A percentile compares a stretch with the other conserved stretches of the same genome.
These are phyloP conservation scores for Ophiosphaerella herpotricha DNA, from an alignment of 2,329 filamentous ascomycete species.

Conservation along the genomic window DNA sequence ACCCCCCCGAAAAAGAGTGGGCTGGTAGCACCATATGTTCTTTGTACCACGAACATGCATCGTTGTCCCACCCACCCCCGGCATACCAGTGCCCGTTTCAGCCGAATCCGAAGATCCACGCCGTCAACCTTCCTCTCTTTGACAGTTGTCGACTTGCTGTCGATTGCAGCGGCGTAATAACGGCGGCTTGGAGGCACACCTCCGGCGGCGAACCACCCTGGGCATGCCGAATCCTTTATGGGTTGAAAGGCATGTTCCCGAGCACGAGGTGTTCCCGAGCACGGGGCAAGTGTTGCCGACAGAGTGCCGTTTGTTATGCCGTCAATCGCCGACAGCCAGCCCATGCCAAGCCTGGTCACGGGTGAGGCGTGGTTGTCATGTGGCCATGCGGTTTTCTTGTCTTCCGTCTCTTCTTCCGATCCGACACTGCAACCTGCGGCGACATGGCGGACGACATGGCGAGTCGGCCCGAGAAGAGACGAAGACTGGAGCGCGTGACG, in stretches of 20 bases:
- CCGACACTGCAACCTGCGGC: background rate
- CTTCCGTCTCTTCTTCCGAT: background rate
- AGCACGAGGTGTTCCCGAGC: background rate
- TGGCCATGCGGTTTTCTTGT: background rate
- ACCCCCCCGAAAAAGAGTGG: too few species aligned
- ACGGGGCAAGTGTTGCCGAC: background rate
- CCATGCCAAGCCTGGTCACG: background rate
- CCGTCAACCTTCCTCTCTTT: slow-evolving; percentile 1
- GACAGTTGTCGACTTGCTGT: background rate
- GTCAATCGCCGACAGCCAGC: background rate
- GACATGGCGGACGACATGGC: background rate
- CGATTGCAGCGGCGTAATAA: slow-evolving; percentile 7
- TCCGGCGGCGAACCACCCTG: background rate
- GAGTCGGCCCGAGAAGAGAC: slow-evolving; percentile 23
- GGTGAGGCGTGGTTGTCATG: background rate
- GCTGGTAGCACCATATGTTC: too few species aligned
- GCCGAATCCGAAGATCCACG: background rate
- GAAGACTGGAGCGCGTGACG: slow-evolving; percentile 31
- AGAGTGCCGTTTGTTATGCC: too few species aligned
- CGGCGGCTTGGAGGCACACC: slow-evolving; percentile 1
- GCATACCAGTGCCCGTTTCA: background rate
- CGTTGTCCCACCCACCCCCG: too few species aligned
- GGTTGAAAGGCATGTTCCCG: background rate
- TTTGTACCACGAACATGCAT: too few species aligned
- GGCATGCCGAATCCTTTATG: background rate